phyloP scores from a whole-genome alignment of 805 yeast species.

The Candida sakaeoensis region DNA sequence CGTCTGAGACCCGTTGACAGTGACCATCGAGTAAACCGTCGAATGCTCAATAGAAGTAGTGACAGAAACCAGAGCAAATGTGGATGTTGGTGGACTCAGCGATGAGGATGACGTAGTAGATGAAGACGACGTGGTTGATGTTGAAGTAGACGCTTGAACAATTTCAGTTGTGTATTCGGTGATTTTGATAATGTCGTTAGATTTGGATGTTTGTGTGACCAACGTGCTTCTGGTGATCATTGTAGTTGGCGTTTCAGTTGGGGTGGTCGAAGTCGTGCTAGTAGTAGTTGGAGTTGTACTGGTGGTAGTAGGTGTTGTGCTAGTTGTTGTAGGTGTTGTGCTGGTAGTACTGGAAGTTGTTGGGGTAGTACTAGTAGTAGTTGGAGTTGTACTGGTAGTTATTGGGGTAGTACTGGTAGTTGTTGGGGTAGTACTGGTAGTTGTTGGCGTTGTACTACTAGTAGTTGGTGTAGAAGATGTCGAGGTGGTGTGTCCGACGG shows the following conservation, averaged over 20 bases:
- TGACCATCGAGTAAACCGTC: slow-evolving; percentile 28
- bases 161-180: slow-evolving; percentile 10
- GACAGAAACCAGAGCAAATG: slow-evolving; percentile 16
- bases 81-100: too few relatives aligned
- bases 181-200: slow-evolving; percentile 7
- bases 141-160: slow-evolving; percentile 13
- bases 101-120: slow-evolving; percentile 17
- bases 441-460: slow-evolving; percentile 3
- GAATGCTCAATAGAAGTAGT: slow-evolving; percentile 22
- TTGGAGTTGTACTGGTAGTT: slow-evolving; percentile 9
- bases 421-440: slow-evolving; percentile 10
- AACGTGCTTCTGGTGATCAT: slow-evolving; percentile 12
- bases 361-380: slow-evolving; percentile 9
- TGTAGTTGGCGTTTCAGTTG: slow-evolving; percentile 7
- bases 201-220: slow-evolving; percentile 12
- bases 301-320: slow-evolving; percentile 7
- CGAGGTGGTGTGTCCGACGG: slow-evolving; percentile 12
- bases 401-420: slow-evolving; percentile 7
- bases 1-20: slow-evolving; percentile 30
- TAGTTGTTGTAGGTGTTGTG: slow-evolving; percentile 10
- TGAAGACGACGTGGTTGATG: slow-evolving; percentile 12
- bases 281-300: slow-evolving; percentile 11
- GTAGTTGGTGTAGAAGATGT: slow-evolving; percentile 6
- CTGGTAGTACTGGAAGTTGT: slow-evolving; percentile 1
- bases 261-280: slow-evolving; percentile 8